Evolutionary conservation across 805 yeast species (phyloP).

Genomic region (Wickerhamomyces subpelliculosus): DNA sequence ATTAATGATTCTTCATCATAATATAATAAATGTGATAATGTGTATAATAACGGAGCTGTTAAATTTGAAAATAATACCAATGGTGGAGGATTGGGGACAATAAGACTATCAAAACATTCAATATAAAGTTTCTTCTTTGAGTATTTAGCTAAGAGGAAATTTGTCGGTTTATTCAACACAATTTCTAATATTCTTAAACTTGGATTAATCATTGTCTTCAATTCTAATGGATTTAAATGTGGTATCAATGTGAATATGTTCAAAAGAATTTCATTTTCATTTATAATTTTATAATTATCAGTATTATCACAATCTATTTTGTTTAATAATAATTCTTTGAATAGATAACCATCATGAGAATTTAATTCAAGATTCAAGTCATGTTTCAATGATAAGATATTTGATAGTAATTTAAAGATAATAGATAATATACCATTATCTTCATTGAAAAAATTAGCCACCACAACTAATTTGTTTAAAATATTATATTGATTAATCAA

Average conservation of each 20-base stretch:
- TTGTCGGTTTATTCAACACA: conserved; percentile 4
- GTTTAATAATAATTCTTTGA: background rate
- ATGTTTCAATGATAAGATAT: conserved; percentile 3
- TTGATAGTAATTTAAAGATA: conserved; percentile 5
- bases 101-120: conserved; percentile 10
- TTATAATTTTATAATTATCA: background rate
- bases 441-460: conserved; percentile 3
- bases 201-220: conserved; percentile 8
- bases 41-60: conserved; percentile 14
- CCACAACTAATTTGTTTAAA: conserved; percentile 6
- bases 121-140: conserved; percentile 2
- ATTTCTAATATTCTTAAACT: conserved; percentile 6
- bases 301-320: background rate
- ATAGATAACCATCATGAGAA: conserved; percentile 2
- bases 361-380: conserved; percentile 5
- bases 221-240: conserved; percentile 12
- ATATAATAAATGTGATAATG: conserved; percentile 15
- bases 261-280: conserved; percentile 4
- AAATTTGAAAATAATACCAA: conserved; percentile 9
- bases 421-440: conserved; percentile 5
- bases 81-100: conserved; percentile 15
- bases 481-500: conserved; percentile 7
- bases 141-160: conserved; percentile 1
- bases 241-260: conserved; percentile 15
- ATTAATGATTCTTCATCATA: conserved; percentile 6